Percentiles rank a stretch among this genome's conserved stretches.
Evolutionary conservation across 139 green algal genomes (phyloP).

Genomic region (Chlorella sp.): DNA sequence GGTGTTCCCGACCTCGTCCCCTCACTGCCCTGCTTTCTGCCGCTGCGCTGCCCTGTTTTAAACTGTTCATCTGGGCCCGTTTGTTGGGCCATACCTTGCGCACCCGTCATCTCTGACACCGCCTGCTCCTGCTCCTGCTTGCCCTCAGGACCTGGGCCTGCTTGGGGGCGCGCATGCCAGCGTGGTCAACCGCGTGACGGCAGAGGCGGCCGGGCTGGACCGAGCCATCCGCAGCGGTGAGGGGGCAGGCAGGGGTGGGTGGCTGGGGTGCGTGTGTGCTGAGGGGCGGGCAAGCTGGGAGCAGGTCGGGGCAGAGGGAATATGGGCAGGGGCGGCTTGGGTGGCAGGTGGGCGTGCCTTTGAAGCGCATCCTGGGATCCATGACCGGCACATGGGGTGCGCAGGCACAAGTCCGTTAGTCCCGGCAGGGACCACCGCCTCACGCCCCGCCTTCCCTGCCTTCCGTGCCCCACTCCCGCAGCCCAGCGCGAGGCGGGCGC

Average conservation of each 20-base stretch:
- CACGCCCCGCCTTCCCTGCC: not conserved
- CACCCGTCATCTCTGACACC: not conserved
- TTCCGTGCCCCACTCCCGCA: not conserved
- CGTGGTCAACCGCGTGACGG: not conserved
- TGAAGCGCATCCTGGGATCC: too few species aligned
- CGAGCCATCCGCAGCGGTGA: slow-evolving; percentile 10
- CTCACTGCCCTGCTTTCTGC: not conserved
- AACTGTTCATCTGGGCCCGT: not conserved
- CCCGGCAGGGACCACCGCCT: not conserved
- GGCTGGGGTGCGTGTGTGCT: not conserved
- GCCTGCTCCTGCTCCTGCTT: not conserved
- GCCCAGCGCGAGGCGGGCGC: not conserved
- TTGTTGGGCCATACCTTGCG: not conserved
- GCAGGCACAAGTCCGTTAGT: too few species aligned
- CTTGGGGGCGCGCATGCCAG: not conserved
- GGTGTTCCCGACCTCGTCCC: too few species aligned
- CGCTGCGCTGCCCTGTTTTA: not conserved
- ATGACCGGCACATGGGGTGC: too few species aligned
- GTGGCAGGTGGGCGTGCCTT: not conserved
- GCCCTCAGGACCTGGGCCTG: slow-evolving; percentile 14
- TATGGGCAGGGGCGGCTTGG: not conserved
- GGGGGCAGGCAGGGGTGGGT: not conserved
- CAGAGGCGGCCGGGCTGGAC: slow-evolving; percentile 11
- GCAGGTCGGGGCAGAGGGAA: not conserved
- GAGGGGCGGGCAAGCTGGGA: not conserved